Percentiles rank a stretch among this genome's conserved stretches.
Conservation (phyloP, 768 basidiomycete genomes). For the Mycena filopes region DNA sequence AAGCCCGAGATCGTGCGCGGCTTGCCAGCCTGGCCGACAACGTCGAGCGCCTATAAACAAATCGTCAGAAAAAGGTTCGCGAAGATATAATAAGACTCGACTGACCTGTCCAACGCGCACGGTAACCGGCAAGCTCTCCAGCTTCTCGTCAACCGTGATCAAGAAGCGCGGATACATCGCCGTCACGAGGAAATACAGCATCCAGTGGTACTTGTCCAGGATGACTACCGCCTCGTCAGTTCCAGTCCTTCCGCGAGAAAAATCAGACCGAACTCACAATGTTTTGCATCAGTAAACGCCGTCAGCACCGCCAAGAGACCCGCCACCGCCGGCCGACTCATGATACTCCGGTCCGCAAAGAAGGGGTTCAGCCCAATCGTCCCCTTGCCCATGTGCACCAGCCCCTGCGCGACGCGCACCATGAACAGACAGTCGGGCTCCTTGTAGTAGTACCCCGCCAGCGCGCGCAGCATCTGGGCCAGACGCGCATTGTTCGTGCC, state of each 20-base stretch:
- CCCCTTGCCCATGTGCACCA: constrained; percentile 99
- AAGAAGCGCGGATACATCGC: constrained; percentile 99
- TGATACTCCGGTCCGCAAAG: constrained; percentile 91
- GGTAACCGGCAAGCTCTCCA: constrained; percentile 86
- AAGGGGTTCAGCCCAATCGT: constrained; percentile 97
- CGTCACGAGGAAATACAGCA: constrained; percentile 94
- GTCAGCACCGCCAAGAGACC: constrained; percentile 89
- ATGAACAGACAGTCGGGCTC: constrained; percentile 97
- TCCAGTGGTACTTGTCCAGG: constrained; percentile 97
- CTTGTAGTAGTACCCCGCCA: constrained; percentile 98
- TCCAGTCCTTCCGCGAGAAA: not conserved
- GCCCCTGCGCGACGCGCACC: constrained; percentile 94
- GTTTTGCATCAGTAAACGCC: constrained; percentile 94
- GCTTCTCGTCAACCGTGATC: constrained; percentile 94
- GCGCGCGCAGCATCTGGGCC: constrained; percentile 96
- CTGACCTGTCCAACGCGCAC: constrained; percentile 93
- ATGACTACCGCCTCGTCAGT: constrained; percentile 65
- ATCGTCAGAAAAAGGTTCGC: too few relatives aligned
- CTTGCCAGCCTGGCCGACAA: constrained; percentile 97
- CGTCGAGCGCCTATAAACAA: constrained; percentile 83
- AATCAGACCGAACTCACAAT: constrained; percentile 69
- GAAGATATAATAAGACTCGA: not conserved
- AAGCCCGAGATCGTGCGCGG: constrained; percentile 96
- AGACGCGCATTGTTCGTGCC: constrained; percentile 99
- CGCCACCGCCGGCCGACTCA: constrained; percentile 90